Evolutionary conservation across 2,329 filamentous ascomycete species (phyloP).

Genomic region (Epicoccum sorghinum): DNA sequence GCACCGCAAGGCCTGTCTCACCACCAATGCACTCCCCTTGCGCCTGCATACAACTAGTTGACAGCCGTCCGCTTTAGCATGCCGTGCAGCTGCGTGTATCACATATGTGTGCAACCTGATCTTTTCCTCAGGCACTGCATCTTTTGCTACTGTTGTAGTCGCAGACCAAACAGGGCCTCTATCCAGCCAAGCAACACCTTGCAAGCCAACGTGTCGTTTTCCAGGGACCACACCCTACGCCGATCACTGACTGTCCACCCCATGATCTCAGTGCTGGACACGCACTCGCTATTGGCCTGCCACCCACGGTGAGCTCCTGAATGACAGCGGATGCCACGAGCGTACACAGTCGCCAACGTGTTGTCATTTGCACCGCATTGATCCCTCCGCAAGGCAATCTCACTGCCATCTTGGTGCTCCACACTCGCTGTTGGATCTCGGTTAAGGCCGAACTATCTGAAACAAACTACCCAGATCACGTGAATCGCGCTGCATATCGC

Average conservation of each 20-base stretch:
- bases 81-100: slow-evolving; percentile 4
- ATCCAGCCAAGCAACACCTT: slow-evolving; percentile 6
- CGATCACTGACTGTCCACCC: slow-evolving; percentile 10
- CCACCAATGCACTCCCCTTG: slow-evolving; percentile 15
- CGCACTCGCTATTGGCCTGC: background rate
- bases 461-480: slow-evolving; percentile 7
- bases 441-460: slow-evolving; percentile 6
- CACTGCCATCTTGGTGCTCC: slow-evolving; percentile 9
- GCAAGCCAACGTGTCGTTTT: slow-evolving; percentile 17
- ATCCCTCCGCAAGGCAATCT: slow-evolving; percentile 3
- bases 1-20: slow-evolving; percentile 10
- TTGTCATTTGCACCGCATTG: slow-evolving; percentile 5
- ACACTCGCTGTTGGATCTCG: slow-evolving; percentile 3
- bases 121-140: slow-evolving; percentile 1
- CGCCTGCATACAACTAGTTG: slow-evolving; percentile 7
- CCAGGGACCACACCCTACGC: slow-evolving; percentile 9
- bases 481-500: slow-evolving; percentile 2
- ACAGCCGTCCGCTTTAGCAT: slow-evolving; percentile 2
- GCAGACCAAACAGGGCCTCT: background rate
- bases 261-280: background rate
- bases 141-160: slow-evolving; percentile 1
- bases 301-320: background rate
- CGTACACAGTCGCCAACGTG: slow-evolving; percentile 5
- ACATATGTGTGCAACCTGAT: slow-evolving; percentile 4
- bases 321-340: background rate